These are phyloP conservation scores for Cicer judaicum DNA, from an alignment of 306 rosid genomes.

Conservation along the genomic window DNA sequence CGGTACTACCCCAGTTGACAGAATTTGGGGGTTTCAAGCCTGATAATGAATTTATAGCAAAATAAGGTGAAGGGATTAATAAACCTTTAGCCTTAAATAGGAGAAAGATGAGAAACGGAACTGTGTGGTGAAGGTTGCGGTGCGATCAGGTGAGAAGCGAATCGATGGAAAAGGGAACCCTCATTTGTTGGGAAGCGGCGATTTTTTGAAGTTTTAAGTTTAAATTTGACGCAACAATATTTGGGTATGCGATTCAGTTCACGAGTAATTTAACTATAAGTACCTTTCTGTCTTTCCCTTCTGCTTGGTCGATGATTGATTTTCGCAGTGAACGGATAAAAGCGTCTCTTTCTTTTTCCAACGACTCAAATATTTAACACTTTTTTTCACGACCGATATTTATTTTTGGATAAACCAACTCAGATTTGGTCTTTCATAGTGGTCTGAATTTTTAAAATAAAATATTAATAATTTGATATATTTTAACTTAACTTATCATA, in stretches of 20 bases:
- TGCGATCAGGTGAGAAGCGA: not conserved
- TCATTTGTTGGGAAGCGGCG: conserved; percentile 10
- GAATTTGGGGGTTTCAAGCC: conserved; percentile 17
- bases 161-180: conserved; percentile 4
- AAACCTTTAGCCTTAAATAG: conserved; percentile 29
- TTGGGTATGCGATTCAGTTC: not conserved
- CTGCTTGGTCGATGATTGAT: not conserved
- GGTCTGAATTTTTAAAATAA: too few relatives aligned
- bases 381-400: too few relatives aligned
- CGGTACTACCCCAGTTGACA: conserved; percentile 11
- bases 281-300: conserved; percentile 1
- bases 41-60: not conserved
- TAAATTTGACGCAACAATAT: conserved; percentile 36
- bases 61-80: conserved; percentile 17
- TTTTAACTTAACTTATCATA: too few relatives aligned
- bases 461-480: too few relatives aligned
- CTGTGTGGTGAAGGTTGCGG: not conserved
- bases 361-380: not conserved
- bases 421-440: too few relatives aligned
- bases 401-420: too few relatives aligned
- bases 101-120: not conserved
- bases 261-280: too few relatives aligned
- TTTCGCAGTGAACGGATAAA: not conserved
- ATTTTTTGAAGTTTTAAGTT: conserved; percentile 13
- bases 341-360: not conserved